phyloP scores from a whole-genome alignment of 345 rosid species.

The Salix brachista region DNA sequence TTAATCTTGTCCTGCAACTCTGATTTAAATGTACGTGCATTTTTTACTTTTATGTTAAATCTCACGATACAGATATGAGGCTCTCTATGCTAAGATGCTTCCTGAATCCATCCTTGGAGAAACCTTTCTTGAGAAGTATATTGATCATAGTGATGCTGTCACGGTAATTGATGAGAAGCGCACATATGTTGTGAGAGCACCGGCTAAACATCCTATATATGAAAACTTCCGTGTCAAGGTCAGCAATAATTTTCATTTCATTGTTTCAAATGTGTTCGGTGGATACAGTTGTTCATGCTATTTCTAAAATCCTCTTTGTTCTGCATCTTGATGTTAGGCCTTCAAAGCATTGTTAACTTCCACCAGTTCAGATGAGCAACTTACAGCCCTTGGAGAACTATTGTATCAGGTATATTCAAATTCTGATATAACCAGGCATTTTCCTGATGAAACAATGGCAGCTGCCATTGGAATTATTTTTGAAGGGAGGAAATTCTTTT shows the following conservation, averaged over 20 bases:
- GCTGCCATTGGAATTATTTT: background rate
- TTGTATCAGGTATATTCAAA: slow-evolving; percentile 71
- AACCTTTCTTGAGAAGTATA: slow-evolving; percentile 55
- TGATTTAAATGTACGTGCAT: background rate
- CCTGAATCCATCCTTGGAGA: slow-evolving; percentile 76
- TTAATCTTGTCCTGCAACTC: background rate
- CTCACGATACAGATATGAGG: slow-evolving; percentile 61
- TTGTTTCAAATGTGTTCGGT: background rate
- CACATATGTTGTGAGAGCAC: slow-evolving; percentile 65
- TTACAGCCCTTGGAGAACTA: slow-evolving; percentile 88
- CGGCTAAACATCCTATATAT: slow-evolving; percentile 80
- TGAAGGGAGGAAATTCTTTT: background rate
- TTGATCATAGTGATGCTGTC: slow-evolving; percentile 78
- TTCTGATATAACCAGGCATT: background rate
- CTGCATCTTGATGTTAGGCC: slow-evolving; percentile 43
- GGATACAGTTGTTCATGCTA: background rate
- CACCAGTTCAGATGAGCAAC: slow-evolving; percentile 77
- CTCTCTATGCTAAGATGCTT: slow-evolving; percentile 63
- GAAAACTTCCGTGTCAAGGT: slow-evolving; percentile 97
- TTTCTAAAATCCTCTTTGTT: background rate
- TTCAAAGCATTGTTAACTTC: slow-evolving; percentile 92
- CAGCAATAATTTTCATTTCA: slow-evolving; percentile 8
- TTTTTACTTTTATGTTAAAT: background rate
- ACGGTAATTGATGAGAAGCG: slow-evolving; percentile 68
- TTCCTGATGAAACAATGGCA: background rate